phyloP scores from a whole-genome alignment of 768 basidiomycete species.

The Mrakia frigida region DNA sequence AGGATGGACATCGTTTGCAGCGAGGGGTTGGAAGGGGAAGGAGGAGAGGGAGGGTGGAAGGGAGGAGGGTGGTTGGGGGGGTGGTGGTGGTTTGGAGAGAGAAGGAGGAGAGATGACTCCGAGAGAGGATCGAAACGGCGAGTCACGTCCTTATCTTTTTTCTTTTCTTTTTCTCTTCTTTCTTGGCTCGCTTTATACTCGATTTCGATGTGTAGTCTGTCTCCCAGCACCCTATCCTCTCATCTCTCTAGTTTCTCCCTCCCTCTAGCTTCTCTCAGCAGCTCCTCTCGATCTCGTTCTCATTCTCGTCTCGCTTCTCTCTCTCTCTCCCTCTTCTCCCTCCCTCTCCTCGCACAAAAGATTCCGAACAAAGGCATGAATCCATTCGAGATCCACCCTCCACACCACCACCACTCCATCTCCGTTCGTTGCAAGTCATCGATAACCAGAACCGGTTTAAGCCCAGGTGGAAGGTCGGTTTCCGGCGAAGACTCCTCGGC shows the following conservation, averaged over 20 bases:
- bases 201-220: too few relatives aligned
- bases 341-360: neutral
- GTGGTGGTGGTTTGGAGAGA: neutral
- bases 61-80: neutral
- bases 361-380: neutral
- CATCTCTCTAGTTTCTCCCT: too few relatives aligned
- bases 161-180: too few relatives aligned
- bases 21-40: too few relatives aligned
- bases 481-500: conserved; percentile 32
- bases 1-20: conserved; percentile 19
- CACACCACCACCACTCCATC: too few relatives aligned
- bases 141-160: neutral
- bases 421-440: neutral
- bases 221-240: too few relatives aligned
- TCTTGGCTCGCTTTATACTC: too few relatives aligned
- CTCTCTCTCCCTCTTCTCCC: neutral
- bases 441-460: conserved; percentile 8
- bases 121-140: neutral
- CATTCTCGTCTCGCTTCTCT: too few relatives aligned
- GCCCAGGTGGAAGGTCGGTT: conserved; percentile 35
- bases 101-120: neutral
- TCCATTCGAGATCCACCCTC: neutral
- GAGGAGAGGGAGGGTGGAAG: too few relatives aligned
- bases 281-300: too few relatives aligned
- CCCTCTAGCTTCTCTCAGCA: neutral